A percentile compares a stretch with the other conserved stretches of the same genome.
These are phyloP conservation scores for Trichomonas tenax DNA, from an alignment of 208 protist genomes.

Conservation along the genomic window DNA sequence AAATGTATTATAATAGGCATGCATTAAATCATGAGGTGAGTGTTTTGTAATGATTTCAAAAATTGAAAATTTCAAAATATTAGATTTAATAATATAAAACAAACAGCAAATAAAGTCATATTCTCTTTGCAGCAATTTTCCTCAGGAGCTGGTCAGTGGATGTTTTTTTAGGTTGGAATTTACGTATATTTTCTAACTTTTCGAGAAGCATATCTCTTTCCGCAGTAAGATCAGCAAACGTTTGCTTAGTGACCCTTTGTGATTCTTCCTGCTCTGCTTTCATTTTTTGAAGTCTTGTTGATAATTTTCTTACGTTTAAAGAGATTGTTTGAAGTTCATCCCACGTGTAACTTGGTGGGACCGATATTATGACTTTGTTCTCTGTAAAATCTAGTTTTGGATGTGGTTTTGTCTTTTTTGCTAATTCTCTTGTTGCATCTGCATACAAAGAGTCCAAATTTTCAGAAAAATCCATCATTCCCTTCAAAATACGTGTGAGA, in stretches of 20 bases:
- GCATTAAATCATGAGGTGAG: too few relatives aligned
- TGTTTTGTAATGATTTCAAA: too few relatives aligned
- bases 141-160: not conserved
- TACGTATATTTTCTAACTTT: not conserved
- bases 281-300: not conserved
- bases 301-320: not conserved
- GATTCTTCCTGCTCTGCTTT: not conserved
- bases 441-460: not conserved
- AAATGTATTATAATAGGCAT: too few relatives aligned
- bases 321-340: not conserved
- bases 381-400: not conserved
- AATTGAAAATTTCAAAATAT: too few relatives aligned
- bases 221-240: not conserved
- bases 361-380: not conserved
- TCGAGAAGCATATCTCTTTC: not conserved
- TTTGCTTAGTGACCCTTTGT: not conserved
- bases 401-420: not conserved
- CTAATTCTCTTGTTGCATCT: not conserved
- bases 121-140: not conserved
- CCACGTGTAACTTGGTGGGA: not conserved
- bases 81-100: not conserved
- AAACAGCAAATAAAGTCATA: not conserved
- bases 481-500: not conserved
- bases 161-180: not conserved
- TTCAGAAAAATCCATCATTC: not conserved